Conservation (phyloP, 106 monocot species). For the Acanthochlamys bracteata region DNA sequence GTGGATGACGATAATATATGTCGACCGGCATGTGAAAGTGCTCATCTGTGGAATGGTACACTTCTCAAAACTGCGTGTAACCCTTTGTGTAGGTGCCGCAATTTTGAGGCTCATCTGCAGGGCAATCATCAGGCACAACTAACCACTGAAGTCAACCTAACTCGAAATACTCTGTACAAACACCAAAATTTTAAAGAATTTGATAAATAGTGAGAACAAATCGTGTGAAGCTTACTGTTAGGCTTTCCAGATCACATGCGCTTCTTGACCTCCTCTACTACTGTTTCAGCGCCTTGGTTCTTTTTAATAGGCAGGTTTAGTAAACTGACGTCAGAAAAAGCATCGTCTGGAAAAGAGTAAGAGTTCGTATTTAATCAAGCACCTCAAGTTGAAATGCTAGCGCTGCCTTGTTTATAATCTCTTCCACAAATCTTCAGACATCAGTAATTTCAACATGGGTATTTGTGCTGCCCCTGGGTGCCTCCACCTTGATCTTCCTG, state of each 20-base stretch:
- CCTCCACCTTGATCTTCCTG: conserved; percentile 14
- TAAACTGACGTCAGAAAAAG: neutral
- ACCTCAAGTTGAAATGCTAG: conserved; percentile 48
- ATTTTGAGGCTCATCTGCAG: conserved; percentile 18
- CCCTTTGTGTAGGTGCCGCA: conserved; percentile 16
- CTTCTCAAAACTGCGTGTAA: conserved; percentile 10
- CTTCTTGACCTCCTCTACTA: conserved; percentile 41
- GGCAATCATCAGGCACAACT: neutral
- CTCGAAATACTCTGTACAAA: neutral
- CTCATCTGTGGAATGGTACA: neutral
- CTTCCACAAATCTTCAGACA: conserved; percentile 52
- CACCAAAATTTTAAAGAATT: neutral
- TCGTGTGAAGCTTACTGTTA: conserved; percentile 33
- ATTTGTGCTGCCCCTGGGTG: conserved; percentile 15
- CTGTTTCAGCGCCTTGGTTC: conserved; percentile 20
- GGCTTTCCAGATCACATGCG: conserved; percentile 54
- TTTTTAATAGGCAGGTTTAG: conserved; percentile 28
- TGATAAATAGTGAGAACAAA: neutral
- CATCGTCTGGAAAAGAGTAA: neutral
- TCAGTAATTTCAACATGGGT: conserved; percentile 23
- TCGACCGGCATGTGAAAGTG: neutral
- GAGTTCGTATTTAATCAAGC: neutral
- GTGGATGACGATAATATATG: too few relatives aligned
- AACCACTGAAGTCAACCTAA: neutral
- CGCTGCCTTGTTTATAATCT: conserved; percentile 52